Percentiles rank a stretch among this genome's conserved stretches.
Evolutionary conservation across 805 yeast genomes (phyloP).

Genomic region (Myxozyma monticola): DNA sequence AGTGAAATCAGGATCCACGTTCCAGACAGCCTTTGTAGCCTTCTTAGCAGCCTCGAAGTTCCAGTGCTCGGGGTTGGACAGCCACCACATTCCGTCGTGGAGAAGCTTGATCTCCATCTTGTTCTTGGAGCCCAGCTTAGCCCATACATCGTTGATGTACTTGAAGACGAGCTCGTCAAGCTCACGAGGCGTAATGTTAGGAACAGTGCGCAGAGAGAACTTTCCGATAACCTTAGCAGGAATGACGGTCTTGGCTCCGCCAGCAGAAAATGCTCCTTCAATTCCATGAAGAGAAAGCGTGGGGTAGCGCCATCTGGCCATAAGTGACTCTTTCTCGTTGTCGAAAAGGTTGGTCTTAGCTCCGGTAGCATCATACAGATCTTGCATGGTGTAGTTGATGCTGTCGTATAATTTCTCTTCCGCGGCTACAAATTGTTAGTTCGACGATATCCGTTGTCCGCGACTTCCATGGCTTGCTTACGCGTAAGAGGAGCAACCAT

Average conservation of each 20-base stretch:
- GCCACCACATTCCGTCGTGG: constrained; percentile 97
- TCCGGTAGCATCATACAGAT: constrained; percentile 85
- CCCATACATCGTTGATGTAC: constrained; percentile 66
- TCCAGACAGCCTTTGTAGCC: constrained; percentile 95
- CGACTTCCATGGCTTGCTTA: neutral
- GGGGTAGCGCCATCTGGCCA: constrained; percentile 99
- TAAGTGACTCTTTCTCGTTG: constrained; percentile 79
- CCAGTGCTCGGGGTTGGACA: constrained; percentile 88
- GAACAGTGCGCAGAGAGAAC: constrained; percentile 96
- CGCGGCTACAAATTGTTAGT: constrained; percentile 34
- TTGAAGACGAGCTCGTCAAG: constrained; percentile 75
- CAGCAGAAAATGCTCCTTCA: constrained; percentile 93
- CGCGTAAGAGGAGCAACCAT: constrained; percentile 94
- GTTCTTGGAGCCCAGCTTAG: constrained; percentile 74
- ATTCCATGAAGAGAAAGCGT: constrained; percentile 94
- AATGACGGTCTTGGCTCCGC: constrained; percentile 97
- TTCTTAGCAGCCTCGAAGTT: constrained; percentile 89
- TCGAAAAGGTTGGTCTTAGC: constrained; percentile 77
- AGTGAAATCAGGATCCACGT: constrained; percentile 91
- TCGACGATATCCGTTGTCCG: neutral
- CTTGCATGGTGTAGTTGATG: constrained; percentile 81
- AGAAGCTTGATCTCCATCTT: constrained; percentile 67
- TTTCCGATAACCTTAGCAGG: constrained; percentile 94
- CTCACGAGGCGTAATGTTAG: constrained; percentile 79
- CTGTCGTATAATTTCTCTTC: constrained; percentile 79